Base-by-base conservation (phyloP, 495 filamentous ascomycete species). In the Penicillium lividum region DNA sequence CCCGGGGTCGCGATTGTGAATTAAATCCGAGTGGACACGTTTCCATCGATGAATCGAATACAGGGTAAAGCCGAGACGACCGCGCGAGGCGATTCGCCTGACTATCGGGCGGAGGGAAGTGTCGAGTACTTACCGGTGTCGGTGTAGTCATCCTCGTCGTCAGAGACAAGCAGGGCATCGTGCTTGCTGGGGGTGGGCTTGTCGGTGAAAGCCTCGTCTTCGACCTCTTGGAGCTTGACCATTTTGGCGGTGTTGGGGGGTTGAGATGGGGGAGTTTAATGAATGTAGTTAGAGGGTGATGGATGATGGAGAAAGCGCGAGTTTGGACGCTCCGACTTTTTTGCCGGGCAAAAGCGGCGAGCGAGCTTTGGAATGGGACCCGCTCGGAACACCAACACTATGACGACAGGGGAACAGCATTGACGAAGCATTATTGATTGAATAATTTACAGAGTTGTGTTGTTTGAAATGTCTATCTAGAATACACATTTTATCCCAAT, bases 211-310 rank as follows among this genome's bases (percentile, higher is more conserved):
- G 94, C 91, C 79, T 96, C 92, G 72, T 98, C 94, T 60, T 93
- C 86, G 69, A 98, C 93, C 77, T 97, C 95, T 63, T 86, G 87
- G 63, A 98, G 90, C 76, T 95, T 89, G 71, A 98, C 94, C 94
- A 98, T 98, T 67, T 72, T 93, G 77, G 57, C 68, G 72, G 68
- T 45, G 40, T 65, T 40, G 49, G 59, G 47, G 47, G 33, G 38
- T 48, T n/a, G 50, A 28, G 43, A 52, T 57, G 33, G 49, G 49
- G 58, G 44, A 28, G 45, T 64, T 59, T 55, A 60, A 63, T 52
- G 54, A 42, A 61, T 43, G 46, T 57, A 46, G 36, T 50, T 44
- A 40, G 59, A 62, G 54, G 57, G 62, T 59, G 60, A 60, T 69
- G 67, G 61, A 59, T 66, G 70, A 66, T 67, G 61, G 62, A 56